Evolutionary conservation across 192 early-diverging fungal genomes (phyloP), one percentile per base, ranked within the genome.

Genomic region (Lobulomyces angularis): DNA sequence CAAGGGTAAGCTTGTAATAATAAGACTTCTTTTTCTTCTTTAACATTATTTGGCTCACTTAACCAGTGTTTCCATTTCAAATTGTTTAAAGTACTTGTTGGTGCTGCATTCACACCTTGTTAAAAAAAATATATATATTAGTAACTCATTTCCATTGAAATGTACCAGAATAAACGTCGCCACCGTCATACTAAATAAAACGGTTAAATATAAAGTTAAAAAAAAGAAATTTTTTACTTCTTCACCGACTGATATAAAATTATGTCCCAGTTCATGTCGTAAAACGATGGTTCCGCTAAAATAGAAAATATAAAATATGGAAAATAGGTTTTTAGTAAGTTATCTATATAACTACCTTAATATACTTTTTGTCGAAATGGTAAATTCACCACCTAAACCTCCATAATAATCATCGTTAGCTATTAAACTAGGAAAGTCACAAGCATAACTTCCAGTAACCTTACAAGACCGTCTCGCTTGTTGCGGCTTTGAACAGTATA

Each of bases 381-480:
- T 63, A 53, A 77, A 77, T 43, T 77, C 71, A 16, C 74, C 74
- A 19, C 74, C 74, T 9, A 77, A 59, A 2, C 74, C 74, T 36
- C 74, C 74, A 47, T 75, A 77, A 41, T 61, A 77, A 5, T 56
- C 56, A 35, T 70, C 67, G 39, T 77, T 77, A 27, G 55, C 74
- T 36, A 77, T 77, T 35, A 77, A 48, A 14, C 58, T 58, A 1
- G 74, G 74, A 43, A 60, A 77, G 49, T 77, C 74, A 27, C 74
- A 77, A 9, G 71, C 62, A 31, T 61, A 49, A 14, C 55, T 48
- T 8, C 74, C 74, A 9, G 62, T 55, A 12, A 50, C 43, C 22
- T 53, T 57, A 52, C 74, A 77, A 0, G 63, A 62, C 27, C 55
- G 35, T 14, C 71, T 51, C n/a, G 69, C 69, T 20, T 42, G 57